Evolutionary conservation across 305 asterid species (phyloP).

Genomic region (Withania somnifera): DNA sequence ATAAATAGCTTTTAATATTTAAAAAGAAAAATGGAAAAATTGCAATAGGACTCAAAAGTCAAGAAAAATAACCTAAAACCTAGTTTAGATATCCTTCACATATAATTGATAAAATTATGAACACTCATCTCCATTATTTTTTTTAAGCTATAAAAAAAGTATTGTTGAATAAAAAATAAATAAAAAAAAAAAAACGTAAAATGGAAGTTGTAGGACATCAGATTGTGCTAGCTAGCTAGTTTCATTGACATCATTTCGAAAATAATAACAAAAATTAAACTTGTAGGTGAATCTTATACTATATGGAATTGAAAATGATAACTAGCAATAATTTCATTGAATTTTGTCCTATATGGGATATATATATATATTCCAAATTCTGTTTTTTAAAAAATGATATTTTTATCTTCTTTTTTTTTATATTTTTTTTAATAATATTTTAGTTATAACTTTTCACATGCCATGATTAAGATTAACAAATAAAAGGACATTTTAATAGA

Average conservation of each 20-base stretch:
- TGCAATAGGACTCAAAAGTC: background rate
- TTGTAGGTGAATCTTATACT: constrained; percentile 5
- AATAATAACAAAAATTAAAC: background rate
- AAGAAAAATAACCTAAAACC: background rate
- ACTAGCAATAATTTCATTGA: constrained; percentile 12
- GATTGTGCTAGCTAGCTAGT: background rate
- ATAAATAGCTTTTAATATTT: background rate
- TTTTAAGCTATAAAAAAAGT: too few relatives aligned
- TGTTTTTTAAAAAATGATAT: too few relatives aligned
- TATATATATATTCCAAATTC: background rate
- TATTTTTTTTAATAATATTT: too few relatives aligned
- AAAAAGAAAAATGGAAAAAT: background rate
- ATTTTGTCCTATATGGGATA: background rate
- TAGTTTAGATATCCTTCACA: background rate
- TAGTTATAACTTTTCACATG: too few relatives aligned
- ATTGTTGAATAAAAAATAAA: background rate
- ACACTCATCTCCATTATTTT: background rate
- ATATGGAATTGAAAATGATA: background rate
- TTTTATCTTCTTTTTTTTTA: too few relatives aligned
- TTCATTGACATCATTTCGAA: background rate
- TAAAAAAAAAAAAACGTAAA: constrained; percentile 9
- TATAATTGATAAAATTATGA: background rate
- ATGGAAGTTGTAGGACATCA: constrained; percentile 2
- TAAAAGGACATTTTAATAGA: too few relatives aligned
- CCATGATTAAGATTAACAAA: too few relatives aligned